Base-by-base conservation (phyloP, 2,329 filamentous ascomycete species). In the Diatrype stigma region DNA sequence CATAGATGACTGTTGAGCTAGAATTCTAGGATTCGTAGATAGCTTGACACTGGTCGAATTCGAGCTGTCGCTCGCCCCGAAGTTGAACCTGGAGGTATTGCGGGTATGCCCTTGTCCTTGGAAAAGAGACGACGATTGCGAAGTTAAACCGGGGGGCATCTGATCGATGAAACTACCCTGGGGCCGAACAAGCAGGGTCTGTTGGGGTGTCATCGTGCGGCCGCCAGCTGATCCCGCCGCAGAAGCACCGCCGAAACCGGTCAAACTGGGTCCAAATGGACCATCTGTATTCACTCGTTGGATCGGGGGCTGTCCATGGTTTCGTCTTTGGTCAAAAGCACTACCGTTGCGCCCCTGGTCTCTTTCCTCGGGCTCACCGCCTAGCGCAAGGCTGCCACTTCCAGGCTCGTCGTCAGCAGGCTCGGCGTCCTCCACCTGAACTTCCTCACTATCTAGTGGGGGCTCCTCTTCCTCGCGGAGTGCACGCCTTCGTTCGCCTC, bases 281-380 rank as follows among this genome's bases (percentile, higher is more conserved):
- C 75, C 76, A 47, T 79, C 80, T 28, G 72, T 69, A 52, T 68
- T 74, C 48, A 75, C 76, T 60, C 88, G 81, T 62, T 92, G 88
- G 32, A 90, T 88, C 10, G 91, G 89, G 2, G 88, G 85, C 61
- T 91, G 90, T 7, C 90, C 84, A 12, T 82, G 83, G 52, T 84
- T 82, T 46, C 84, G 80, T 54, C 84, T 80, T 52, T 82, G 80
- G 42, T 80, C 77, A 38, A 79, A 79, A 45, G 68, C 65, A 59
- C 79, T 73, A 37, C 70, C 70, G 46, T 82, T 80, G 17, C 76
- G 74, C 17, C 69, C 64, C 42, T 72, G 70, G 21, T 90, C 86
- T 55, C 81, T 79, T 58, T 96, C 90, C 66, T 97, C 93, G 0
- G 93, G 93, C 66, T 97, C 93, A 42, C 93, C 93, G 51, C 93